Evolutionary conservation across 192 early-diverging fungal species (phyloP), one percentile per base, ranked within the genome.

Genomic region (Gryganskiella cystojenkinii): DNA sequence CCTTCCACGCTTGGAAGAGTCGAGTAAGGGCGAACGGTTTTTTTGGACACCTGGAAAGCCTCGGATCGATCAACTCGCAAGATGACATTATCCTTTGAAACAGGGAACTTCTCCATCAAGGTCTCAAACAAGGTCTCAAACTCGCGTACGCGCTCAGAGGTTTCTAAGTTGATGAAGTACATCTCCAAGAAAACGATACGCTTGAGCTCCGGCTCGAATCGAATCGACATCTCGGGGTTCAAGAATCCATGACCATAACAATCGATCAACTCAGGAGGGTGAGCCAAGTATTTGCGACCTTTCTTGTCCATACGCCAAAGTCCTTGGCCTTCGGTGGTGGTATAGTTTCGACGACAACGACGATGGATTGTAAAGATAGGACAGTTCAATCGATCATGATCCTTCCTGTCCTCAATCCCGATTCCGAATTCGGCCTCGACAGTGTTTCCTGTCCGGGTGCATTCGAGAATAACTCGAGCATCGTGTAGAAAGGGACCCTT

Each of bases 171-270:
- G 60, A 78, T 78, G 6, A 45, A n/a, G 45, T 78, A 78, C 65
- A 78, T 67, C n/a, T n/a, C 56, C 67, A 0, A 65, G 64, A 19
- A 78, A 57, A n/a, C 44, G 56, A 8, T 64, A 49, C 0, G 74
- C 59, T 2, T 50, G 19, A 0, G 13, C 33, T 37, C 69, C 74
- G 8, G 30, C 34, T 69, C 56, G 50, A 78, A 78, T 35, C 69
- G 56, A 43, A 69, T 64, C 17, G 63, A 61, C 67, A 78, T 68
- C 11, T 69, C 60, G 6, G 74, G 74, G 22, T 69, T 65, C 7
- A 78, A 47, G 65, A 65, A 78, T 25, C 55, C 51, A 20, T 65
- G 74, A 11, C 60, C 74, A 47, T 78, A 69, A 52, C 68, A 78
- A 27, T 78, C 74, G 9, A 59, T 78, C 31, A 69, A 59, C 30